These are phyloP conservation scores for Cyanodermella asteris DNA, from an alignment of 2,329 filamentous ascomycete species.

Conservation along the genomic window DNA sequence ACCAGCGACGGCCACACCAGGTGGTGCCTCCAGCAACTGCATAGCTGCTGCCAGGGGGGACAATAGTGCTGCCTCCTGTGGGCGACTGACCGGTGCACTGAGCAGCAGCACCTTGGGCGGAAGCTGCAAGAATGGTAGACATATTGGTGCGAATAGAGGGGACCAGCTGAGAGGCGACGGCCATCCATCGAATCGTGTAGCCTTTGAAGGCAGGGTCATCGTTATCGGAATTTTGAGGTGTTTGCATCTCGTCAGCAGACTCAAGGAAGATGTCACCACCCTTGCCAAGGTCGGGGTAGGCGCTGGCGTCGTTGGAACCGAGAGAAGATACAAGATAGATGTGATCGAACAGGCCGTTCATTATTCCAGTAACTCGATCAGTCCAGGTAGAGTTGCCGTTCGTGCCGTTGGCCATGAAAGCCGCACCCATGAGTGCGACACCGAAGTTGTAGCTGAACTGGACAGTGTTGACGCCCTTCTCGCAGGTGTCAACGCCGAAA, in stretches of 20 bases:
- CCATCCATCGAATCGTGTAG: constrained; percentile 46
- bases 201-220: constrained; percentile 58
- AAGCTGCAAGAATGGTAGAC: constrained; percentile 26
- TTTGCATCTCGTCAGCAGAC: constrained; percentile 12
- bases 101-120: constrained; percentile 28
- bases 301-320: constrained; percentile 21
- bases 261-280: constrained; percentile 30
- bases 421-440: constrained; percentile 34
- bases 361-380: constrained; percentile 29
- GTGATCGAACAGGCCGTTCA: constrained; percentile 22
- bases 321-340: too few relatives aligned
- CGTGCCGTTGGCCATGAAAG: constrained; percentile 43
- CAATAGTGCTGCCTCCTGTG: constrained; percentile 20
- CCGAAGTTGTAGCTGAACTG: constrained; percentile 48
- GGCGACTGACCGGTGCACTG: constrained; percentile 1
- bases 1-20: constrained; percentile 22
- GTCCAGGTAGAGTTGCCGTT: constrained; percentile 33
- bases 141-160: constrained; percentile 29
- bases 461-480: constrained; percentile 35
- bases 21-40: too few relatives aligned
- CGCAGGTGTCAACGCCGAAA: too few relatives aligned
- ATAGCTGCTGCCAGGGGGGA: too few relatives aligned
- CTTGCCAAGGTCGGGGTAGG: constrained; percentile 40
- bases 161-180: constrained; percentile 30
- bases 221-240: constrained; percentile 46